Evolutionary conservation across 1,139 yeast genomes (phyloP).

Genomic region (Lodderomyces elongisporus): DNA sequence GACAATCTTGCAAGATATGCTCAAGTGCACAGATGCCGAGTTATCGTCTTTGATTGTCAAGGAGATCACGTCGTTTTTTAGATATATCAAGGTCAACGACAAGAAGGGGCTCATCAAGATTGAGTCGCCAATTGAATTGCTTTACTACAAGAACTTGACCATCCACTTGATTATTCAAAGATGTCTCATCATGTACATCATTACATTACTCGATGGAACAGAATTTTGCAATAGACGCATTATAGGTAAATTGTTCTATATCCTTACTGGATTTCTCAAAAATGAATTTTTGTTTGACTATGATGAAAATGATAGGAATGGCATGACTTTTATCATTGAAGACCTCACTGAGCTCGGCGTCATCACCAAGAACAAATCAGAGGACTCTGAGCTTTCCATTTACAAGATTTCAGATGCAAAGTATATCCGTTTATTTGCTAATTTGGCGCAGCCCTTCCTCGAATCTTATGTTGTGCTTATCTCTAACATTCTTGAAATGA

Average conservation of each 20-base stretch:
- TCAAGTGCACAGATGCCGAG: conserved; percentile 15
- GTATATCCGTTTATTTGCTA: conserved; percentile 20
- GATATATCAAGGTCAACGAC: conserved; percentile 29
- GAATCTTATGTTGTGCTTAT: conserved; percentile 35
- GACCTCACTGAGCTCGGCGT: conserved; percentile 19
- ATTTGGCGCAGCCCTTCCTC: conserved; percentile 37
- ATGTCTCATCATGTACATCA: conserved; percentile 31
- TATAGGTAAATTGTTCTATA: conserved; percentile 27
- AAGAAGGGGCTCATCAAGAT: conserved; percentile 24
- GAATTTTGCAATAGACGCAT: conserved; percentile 15
- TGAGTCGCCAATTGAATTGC: conserved; percentile 36
- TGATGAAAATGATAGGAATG: conserved; percentile 29
- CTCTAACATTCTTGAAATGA: conserved; percentile 18
- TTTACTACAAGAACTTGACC: conserved; percentile 41
- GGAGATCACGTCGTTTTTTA: conserved; percentile 32
- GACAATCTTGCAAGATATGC: conserved; percentile 15
- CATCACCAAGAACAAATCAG: conserved; percentile 13
- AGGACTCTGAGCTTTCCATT: conserved; percentile 13
- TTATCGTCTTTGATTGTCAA: conserved; percentile 20
- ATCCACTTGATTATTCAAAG: conserved; percentile 39
- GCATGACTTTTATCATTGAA: conserved; percentile 26
- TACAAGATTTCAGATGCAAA: conserved; percentile 22
- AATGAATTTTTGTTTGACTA: conserved; percentile 45
- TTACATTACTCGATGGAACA: conserved; percentile 16
- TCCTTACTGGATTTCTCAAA: conserved; percentile 38